Base-by-base conservation (phyloP, 441 rosid genomes). In the Jatropha multifida region DNA sequence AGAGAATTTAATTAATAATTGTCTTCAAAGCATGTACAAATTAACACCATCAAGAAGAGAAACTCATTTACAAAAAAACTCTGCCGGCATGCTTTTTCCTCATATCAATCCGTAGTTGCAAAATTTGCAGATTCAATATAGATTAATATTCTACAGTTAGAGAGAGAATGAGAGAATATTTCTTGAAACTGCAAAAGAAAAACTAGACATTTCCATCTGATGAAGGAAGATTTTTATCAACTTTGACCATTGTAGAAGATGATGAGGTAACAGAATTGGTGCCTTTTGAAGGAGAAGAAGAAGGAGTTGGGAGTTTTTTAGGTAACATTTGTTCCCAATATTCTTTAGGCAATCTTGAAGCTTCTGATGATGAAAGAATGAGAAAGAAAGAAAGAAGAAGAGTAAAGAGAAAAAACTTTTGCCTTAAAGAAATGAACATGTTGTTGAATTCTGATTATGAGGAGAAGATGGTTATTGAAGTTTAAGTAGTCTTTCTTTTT, bases 221-320 rank as follows among this genome's bases (percentile, higher is more conserved):
- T 0, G 92, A 84, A 80, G 87, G 83, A 54, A 37, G 85, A n/a
- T 15, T 71, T 37, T 72, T 78, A 75, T 85, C 84, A 0, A 81
- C 59, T 73, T 81, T 79, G 32, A 77, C 56, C 12, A 83, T 69
- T 13, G 83, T 60, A 4, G 92, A 81, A 71, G 88, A 81, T 0
- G 90, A 89, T 64, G 73, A 80, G 41, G 82, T 73, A 51, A 88
- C 70, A 18, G 92, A 88, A 75, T 94, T 93, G 65, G 99, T 94
- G 69, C 97, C 97, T 80, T 83, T 90, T 2, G 99, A 94, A 27
- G 99, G 99, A 77, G 98, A 76, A 41, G 99, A 94, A 49, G 88
- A 81, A 74, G 91, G 92, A 63, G 87, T 13, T 0, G 96, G 98
- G 27, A 91, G 83, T 87, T 90, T 93, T 87, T 91, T 94, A 44